Conservation (phyloP, 768 basidiomycete species). For the Exsudoporus frostii region DNA sequence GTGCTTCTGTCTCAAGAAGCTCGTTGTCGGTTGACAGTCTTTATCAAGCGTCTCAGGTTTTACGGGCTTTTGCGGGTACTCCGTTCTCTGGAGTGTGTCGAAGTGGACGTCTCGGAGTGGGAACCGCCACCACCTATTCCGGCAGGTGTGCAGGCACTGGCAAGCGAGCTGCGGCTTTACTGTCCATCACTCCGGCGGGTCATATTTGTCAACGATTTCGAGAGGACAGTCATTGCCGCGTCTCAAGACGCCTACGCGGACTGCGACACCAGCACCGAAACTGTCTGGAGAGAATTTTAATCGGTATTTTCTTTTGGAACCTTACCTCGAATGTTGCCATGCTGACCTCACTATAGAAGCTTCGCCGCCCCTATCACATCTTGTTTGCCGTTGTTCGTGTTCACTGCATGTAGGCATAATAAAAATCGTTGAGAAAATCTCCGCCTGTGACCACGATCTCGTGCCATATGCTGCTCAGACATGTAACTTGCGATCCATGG, state of each 20-base stretch:
- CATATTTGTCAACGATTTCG: constrained; percentile 64
- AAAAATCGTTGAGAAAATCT: constrained; percentile 5
- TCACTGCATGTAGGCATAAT: constrained; percentile 18
- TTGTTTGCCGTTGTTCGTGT: constrained; percentile 15
- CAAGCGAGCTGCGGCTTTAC: constrained; percentile 59
- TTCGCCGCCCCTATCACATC: not conserved
- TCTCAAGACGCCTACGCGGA: constrained; percentile 33
- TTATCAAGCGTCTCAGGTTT: constrained; percentile 53
- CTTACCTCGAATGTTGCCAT: not conserved
- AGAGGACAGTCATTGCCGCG: constrained; percentile 46
- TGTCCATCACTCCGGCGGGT: constrained; percentile 48
- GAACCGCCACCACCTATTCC: constrained; percentile 51
- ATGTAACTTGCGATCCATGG: not conserved
- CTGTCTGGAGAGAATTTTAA: constrained; percentile 33
- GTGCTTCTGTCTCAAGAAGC: constrained; percentile 17
- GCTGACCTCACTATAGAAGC: constrained; percentile 2
- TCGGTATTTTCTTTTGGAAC: constrained; percentile 11
- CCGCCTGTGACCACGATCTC: constrained; percentile 1
- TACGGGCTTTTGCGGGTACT: constrained; percentile 59
- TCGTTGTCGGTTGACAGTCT: constrained; percentile 1
- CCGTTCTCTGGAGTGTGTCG: constrained; percentile 48
- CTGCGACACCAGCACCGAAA: constrained; percentile 21
- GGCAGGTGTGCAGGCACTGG: constrained; percentile 54
- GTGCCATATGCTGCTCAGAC: not conserved
- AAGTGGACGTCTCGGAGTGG: constrained; percentile 67